Base-by-base conservation (phyloP, 2,329 filamentous ascomycete species). In the Aspergillus oerlinghausenensis region DNA sequence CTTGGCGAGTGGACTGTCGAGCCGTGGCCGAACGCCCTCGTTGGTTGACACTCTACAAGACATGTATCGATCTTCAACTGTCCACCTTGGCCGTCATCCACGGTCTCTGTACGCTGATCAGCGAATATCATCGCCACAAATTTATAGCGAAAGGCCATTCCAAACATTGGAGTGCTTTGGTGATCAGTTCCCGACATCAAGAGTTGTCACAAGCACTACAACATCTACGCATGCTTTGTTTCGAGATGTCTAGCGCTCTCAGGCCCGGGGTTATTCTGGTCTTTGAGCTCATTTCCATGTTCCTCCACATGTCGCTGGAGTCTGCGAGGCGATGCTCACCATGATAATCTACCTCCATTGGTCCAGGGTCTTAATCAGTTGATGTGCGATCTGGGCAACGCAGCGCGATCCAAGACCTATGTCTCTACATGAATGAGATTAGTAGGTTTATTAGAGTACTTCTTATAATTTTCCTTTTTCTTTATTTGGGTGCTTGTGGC, bases 331-430 rank as follows among this genome's bases (percentile, higher is more conserved):
- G 85, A 86, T 68, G 84, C 80, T 57, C 71, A 75, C 29, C 78
- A 79, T 29, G 68, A 71, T 7, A 63, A 79, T 57, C 84, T 87
- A 11, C 82, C 86, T 0, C 78, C 59, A 5, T 35, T 90, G 48
- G 85, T 89, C 1, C 86, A 88, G 63, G 89, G 89, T 59, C 68
- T 90, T 50, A 81, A 85, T 49, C 79, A 84, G 49, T 71, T 90
- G 62, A 81, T 90, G 62, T 58, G 62, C 10, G 67, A 68, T 49
- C 47, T 72, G 35, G 70, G 68, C 28, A 61, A 55, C 17, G 60
- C 60, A 9, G 60, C 56, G 42, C 54, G 57, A 47, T 54, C 55
- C 8, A 53, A 43, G 10, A 7, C n/a, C 3, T 43, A 19, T 21
- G n/a, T 3, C n/a, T 21, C n/a, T 4, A 43, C 21, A 43, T 43